Percentiles rank a stretch among this genome's conserved stretches.
Evolutionary conservation across 2,329 filamentous ascomycete genomes (phyloP).

Genomic region (Microdochium paspali): DNA sequence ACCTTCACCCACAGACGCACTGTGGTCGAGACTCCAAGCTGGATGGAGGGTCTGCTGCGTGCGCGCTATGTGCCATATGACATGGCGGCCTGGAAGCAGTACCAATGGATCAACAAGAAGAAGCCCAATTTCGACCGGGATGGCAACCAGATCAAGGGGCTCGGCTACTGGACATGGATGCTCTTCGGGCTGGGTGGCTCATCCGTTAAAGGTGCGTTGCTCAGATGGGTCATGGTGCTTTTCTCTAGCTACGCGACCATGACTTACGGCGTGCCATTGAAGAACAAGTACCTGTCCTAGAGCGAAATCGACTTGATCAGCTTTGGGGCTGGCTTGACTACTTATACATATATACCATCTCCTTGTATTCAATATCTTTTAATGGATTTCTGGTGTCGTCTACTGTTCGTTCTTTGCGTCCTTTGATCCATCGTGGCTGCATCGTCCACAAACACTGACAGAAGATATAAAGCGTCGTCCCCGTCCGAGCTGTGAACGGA

Average conservation of each 20-base stretch:
- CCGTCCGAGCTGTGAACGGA: too few relatives aligned
- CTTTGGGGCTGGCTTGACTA: neutral
- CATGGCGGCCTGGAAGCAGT: slow-evolving; percentile 31
- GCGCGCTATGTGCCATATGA: slow-evolving; percentile 60
- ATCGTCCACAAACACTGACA: too few relatives aligned
- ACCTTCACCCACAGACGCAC: slow-evolving; percentile 34
- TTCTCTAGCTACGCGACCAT: slow-evolving; percentile 22
- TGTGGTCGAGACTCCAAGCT: slow-evolving; percentile 52
- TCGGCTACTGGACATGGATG: slow-evolving; percentile 44
- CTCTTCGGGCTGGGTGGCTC: slow-evolving; percentile 41
- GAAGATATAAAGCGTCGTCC: too few relatives aligned
- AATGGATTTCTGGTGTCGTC: too few relatives aligned
- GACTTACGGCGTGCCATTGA: slow-evolving; percentile 3
- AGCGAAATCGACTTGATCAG: slow-evolving; percentile 1
- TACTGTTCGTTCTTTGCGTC: too few relatives aligned
- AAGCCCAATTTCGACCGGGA: slow-evolving; percentile 55
- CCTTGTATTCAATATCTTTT: neutral
- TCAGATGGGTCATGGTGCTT: slow-evolving; percentile 40
- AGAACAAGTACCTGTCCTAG: slow-evolving; percentile 15
- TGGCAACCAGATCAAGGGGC: slow-evolving; percentile 39
- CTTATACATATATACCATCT: neutral
- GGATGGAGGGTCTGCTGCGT: slow-evolving; percentile 58
- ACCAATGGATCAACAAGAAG: slow-evolving; percentile 28
- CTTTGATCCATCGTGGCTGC: too few relatives aligned
- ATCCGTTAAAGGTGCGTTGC: slow-evolving; percentile 36